Percentiles rank a stretch among this genome's conserved stretches.
Evolutionary conservation across 2,329 filamentous ascomycete genomes (phyloP).

Genomic region (Paramyrothecium roridum): DNA sequence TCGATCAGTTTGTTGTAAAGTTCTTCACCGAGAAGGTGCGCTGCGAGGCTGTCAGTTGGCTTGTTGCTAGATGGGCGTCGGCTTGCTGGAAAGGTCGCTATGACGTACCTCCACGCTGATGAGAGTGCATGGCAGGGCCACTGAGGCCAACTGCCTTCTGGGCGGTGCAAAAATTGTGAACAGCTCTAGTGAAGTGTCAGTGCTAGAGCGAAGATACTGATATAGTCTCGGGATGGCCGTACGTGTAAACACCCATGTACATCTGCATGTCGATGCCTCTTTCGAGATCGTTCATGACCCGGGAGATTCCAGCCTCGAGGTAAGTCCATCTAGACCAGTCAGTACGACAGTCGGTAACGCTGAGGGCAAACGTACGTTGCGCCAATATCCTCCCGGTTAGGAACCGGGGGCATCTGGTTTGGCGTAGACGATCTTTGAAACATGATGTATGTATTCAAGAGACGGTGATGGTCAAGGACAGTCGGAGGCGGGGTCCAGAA

Average conservation of each 20-base stretch:
- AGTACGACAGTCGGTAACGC: slow-evolving; percentile 9
- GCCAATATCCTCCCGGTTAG: slow-evolving; percentile 59
- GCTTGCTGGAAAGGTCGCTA: not conserved
- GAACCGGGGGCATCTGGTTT: slow-evolving; percentile 52
- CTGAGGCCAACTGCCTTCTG: slow-evolving; percentile 80
- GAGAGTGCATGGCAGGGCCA: slow-evolving; percentile 33
- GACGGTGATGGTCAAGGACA: slow-evolving; percentile 6
- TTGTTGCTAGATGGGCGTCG: not conserved
- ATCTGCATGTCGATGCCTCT: slow-evolving; percentile 92
- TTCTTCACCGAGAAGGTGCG: slow-evolving; percentile 92
- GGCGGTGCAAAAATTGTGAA: slow-evolving; percentile 98
- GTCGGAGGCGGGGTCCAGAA: slow-evolving; percentile 16
- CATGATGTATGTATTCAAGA: slow-evolving; percentile 6
- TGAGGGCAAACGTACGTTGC: slow-evolving; percentile 37
- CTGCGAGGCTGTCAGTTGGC: slow-evolving; percentile 39
- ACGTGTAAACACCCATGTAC: slow-evolving; percentile 98
- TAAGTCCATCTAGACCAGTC: slow-evolving; percentile 72
- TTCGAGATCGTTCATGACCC: slow-evolving; percentile 90
- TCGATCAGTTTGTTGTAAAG: slow-evolving; percentile 87
- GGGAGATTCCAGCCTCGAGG: slow-evolving; percentile 81
- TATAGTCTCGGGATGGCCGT: slow-evolving; percentile 10
- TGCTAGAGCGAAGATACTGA: not conserved
- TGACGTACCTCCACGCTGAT: slow-evolving; percentile 58
- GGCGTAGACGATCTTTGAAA: slow-evolving; percentile 9
- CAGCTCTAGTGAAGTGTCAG: slow-evolving; percentile 59